phyloP scores from a whole-genome alignment of 2,329 filamentous ascomycete species.

The Chaetothyriales sp. region DNA sequence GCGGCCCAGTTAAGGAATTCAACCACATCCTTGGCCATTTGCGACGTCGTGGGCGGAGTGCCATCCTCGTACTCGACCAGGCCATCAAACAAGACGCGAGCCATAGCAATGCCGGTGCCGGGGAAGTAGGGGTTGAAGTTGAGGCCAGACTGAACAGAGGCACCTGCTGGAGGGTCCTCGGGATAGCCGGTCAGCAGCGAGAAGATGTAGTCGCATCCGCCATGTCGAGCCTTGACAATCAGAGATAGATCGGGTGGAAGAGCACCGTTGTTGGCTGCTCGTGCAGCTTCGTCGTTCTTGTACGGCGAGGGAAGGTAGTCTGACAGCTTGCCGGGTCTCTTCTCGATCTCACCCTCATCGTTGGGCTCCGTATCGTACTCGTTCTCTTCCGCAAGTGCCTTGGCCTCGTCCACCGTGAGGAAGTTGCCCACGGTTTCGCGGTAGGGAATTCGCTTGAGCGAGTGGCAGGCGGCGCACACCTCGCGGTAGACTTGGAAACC shows the following conservation, averaged over 20 bases:
- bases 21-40: conserved; percentile 99
- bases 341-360: conserved; percentile 93
- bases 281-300: conserved; percentile 97
- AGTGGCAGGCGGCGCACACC: conserved; percentile 96
- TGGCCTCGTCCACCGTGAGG: conserved; percentile 95
- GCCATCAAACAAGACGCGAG: conserved; percentile 91
- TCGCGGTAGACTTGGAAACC: conserved; percentile 99
- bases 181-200: conserved; percentile 91
- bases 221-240: conserved; percentile 95
- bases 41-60: conserved; percentile 83
- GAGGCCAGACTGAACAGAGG: conserved; percentile 68
- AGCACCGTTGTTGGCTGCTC: conserved; percentile 95
- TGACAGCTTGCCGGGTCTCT: conserved; percentile 94
- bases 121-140: conserved; percentile 99
- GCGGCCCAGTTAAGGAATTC: conserved; percentile 99
- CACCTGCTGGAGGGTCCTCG: conserved; percentile 85
- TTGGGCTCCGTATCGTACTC: conserved; percentile 98
- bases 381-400: conserved; percentile 91
- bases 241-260: conserved; percentile 92
- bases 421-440: conserved; percentile 76
- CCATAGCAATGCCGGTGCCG: conserved; percentile 92
- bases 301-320: conserved; percentile 92
- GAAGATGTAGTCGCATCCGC: conserved; percentile 98
- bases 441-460: conserved; percentile 85
- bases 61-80: conserved; percentile 96